Evolutionary conservation across 176 grass and related monocot genomes (phyloP).

Genomic region (Oryza meridionalis): DNA sequence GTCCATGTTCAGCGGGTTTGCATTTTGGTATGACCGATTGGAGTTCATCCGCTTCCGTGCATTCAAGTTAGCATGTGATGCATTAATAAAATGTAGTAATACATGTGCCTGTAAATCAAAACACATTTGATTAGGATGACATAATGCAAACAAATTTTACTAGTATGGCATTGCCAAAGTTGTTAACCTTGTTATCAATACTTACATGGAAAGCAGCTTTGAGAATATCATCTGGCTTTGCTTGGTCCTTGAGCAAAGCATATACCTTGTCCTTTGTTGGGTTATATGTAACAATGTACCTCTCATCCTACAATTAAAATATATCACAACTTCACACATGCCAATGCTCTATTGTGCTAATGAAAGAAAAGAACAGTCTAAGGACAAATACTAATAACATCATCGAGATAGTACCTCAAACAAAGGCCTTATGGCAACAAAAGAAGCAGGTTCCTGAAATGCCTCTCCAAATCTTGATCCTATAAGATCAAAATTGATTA

Average conservation of each 20-base stretch:
- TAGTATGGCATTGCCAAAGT: conserved; percentile 12
- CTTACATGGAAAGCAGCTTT: conserved; percentile 98
- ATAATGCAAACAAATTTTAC: conserved; percentile 1
- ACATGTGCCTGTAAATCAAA: conserved; percentile 78
- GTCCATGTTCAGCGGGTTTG: conserved; percentile 59
- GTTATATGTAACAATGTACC: conserved; percentile 95
- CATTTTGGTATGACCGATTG: conserved; percentile 42
- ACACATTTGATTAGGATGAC: conserved; percentile 18
- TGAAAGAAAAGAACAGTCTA: not conserved
- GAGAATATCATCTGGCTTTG: conserved; percentile 92
- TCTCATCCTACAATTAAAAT: conserved; percentile 68
- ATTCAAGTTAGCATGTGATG: conserved; percentile 69
- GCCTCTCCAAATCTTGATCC: conserved; percentile 94
- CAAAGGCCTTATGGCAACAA: conserved; percentile 74
- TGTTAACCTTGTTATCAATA: not conserved
- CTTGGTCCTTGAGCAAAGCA: conserved; percentile 98
- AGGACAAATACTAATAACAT: conserved; percentile 13
- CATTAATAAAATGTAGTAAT: conserved; percentile 84
- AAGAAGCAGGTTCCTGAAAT: conserved; percentile 92
- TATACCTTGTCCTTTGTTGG: conserved; percentile 95
- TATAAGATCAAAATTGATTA: conserved; percentile 30
- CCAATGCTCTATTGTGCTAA: not conserved
- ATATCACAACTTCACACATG: not conserved
- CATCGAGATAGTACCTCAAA: conserved; percentile 67
- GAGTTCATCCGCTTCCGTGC: conserved; percentile 55